Base-by-base conservation (phyloP, 2,329 filamentous ascomycete genomes). In the Ilyonectria mors-panacis region DNA sequence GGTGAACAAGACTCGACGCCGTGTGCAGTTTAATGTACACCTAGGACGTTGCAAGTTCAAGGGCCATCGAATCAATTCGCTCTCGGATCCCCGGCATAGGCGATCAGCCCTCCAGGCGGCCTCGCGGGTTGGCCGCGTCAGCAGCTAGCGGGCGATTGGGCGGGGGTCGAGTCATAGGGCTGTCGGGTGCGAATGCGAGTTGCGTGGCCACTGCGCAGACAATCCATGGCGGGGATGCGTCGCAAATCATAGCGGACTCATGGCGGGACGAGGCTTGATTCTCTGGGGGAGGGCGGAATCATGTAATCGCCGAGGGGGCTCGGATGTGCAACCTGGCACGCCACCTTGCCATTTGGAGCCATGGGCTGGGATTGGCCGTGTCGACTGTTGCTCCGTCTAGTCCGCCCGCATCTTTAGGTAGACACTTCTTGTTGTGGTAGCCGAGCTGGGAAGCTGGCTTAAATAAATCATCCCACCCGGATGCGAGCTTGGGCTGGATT, bases 81-180 rank as follows among this genome's bases (percentile, higher is more conserved):
- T 53, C 45, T 53, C 63, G 63, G 63, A 62, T 66, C 57, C 10
- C 58, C 63, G 63, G 59, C 64, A 62, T 53, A 30, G 48, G 39
- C 33, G 23, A 30, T 28, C 23, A 21, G 23, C 21, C 28, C 33
- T 30, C 35, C 13, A 53, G 59, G 59, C 58, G 45, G 58, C 53
- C 53, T 63, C 53, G 28, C 53, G 26, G 33, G 21, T 30, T 33
- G 63, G 69, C 69, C 68, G 64, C 68, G 70, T 73, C 66, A 73
- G 65, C 70, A 63, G 50, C 59, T 35, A 61, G 53, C 50, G 68
- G 61, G 63, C 50, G 47, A 58, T 33, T 62, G 35, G 58, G 48
- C 30, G 47, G 39, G 21, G 33, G 19, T 23, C 26, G 21, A 67
- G 63, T 60, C 59, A 48, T 58, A 57, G 48, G 59, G 57, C 57